Evolutionary conservation across 2,329 filamentous ascomycete genomes (phyloP), one percentile per base, ranked within the genome.

Genomic region (Fusarium subtropicale): DNA sequence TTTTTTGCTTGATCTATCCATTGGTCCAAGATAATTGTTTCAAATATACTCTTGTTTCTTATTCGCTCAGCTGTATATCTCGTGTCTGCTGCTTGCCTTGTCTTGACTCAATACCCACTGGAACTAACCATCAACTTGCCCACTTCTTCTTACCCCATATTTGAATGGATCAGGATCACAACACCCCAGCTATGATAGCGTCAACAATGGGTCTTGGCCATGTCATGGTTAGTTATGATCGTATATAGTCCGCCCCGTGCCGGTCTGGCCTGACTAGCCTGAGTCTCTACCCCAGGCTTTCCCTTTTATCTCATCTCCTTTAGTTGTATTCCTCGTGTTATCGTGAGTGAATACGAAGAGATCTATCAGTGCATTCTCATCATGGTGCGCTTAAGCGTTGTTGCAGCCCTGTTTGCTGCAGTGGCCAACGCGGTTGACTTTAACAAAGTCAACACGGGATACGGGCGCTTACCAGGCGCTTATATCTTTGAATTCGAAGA

Each of bases 401-500:
- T 79, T 56, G 60, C 78, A 72, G 66, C 77, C 73, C 75, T 83
- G 16, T 74, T 81, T 53, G 79, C 78, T 64, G 72, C 74, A 42
- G 77, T 75, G 34, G 74, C 74, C 28, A 72, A 74, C 20, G 78
- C 76, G 18, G 68, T 78, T 20, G 63, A 54, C 20, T 61, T 75
- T 38, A 74, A 73, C n/a, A 66, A 72, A 41, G 38, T 62, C 46
- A 73, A 66, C 53, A 60, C 74, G 38, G 53, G 48, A 7, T 54
- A 24, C 34, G 68, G 44, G 26, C 68, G 80, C 41, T 71, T 87
- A 15, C 78, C 82, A 1, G 84, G 85, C 22, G 82, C 82, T 26
- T 87, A 83, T 75, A 84, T 87, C 66, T 80, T 87, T 60, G 85
- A 87, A 68, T 84, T 87, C 53, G 82, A 86, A 46, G 81, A 85